Evolutionary conservation across 768 basidiomycete genomes (phyloP), one percentile per base, ranked within the genome.

Genomic region (Naganishia antarctica): DNA sequence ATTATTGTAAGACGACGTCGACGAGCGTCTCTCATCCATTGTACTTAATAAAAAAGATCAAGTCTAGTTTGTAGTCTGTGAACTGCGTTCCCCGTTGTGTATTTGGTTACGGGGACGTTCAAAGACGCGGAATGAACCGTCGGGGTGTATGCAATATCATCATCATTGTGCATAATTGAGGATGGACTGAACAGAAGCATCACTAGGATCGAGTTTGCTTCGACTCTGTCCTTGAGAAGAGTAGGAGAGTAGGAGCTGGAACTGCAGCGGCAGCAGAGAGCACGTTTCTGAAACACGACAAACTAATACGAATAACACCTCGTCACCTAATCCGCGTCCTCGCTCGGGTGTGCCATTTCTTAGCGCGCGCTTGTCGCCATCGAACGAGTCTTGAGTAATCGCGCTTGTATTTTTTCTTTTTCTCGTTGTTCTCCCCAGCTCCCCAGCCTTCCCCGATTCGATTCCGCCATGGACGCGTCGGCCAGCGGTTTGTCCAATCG

Each of bases 141-240:
- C 28, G 29, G 31, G 53, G 53, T 37, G 53, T 40, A 57, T 57
- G 37, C 34, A 29, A 57, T 57, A 57, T 57, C 21, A 57, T n/a
- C 32, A 57, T 41, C 11, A 37, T 57, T 25, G 47, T 29, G 47
- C 47, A 49, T 11, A 49, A 18, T 23, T 7, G 7, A 3, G 47
- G 25, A 25, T 26, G 7, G 23, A 49, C 34, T 15, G 34, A 37
- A 7, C 34, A n/a, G n/a, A n/a, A n/a, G n/a, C n/a, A n/a, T n/a
- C n/a, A n/a, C n/a, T n/a, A n/a, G n/a, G n/a, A n/a, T n/a, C n/a
- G n/a, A n/a, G n/a, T n/a, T n/a, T n/a, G n/a, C n/a, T n/a, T n/a
- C n/a, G n/a, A n/a, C n/a, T n/a, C n/a, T n/a, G n/a, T n/a, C n/a
- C n/a, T n/a, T n/a, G n/a, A n/a, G n/a, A n/a, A n/a, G n/a, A n/a